Percentiles rank a stretch among this genome's conserved stretches.
These are phyloP conservation scores for Paramecium pentaurelia DNA, from an alignment of 73 alveolate species.

Conservation along the genomic window DNA sequence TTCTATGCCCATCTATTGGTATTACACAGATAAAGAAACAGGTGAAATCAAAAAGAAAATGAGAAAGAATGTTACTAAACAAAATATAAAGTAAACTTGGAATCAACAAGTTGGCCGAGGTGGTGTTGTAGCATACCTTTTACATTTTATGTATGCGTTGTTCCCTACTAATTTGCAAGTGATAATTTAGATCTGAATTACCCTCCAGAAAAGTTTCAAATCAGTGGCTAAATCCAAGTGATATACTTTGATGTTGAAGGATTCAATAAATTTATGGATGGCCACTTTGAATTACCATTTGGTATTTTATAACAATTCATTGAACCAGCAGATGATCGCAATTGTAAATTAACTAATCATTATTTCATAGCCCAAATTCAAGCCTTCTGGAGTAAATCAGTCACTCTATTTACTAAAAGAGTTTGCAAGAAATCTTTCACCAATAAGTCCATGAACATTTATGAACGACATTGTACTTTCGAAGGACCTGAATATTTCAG, in stretches of 20 bases:
- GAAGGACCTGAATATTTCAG: conserved; percentile 49
- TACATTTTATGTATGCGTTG: conserved; percentile 19
- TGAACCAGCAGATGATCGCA: conserved; percentile 28
- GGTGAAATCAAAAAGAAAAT: conserved; percentile 38
- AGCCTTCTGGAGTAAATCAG: conserved; percentile 40
- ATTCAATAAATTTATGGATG: background rate
- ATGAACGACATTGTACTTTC: conserved; percentile 23
- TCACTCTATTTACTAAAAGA: conserved; percentile 7
- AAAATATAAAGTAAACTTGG: conserved; percentile 22
- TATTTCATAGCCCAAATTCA: background rate
- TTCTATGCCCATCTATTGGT: conserved; percentile 35
- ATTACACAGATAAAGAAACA: conserved; percentile 12
- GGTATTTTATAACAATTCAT: conserved; percentile 12
- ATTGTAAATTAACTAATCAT: background rate
- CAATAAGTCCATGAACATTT: conserved; percentile 22
- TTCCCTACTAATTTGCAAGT: background rate
- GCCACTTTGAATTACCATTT: background rate
- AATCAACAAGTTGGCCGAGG: background rate
- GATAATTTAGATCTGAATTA: conserved; percentile 20
- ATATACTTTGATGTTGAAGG: conserved; percentile 9
- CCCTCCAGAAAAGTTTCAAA: background rate
- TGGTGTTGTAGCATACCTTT: conserved; percentile 27
- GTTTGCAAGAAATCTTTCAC: background rate
- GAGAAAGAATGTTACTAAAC: conserved; percentile 33
- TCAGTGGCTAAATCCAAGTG: background rate